A percentile compares a stretch with the other conserved stretches of the same genome.
Evolutionary conservation across 139 green algal genomes (phyloP).

Genomic region (Choricystis sp.): DNA sequence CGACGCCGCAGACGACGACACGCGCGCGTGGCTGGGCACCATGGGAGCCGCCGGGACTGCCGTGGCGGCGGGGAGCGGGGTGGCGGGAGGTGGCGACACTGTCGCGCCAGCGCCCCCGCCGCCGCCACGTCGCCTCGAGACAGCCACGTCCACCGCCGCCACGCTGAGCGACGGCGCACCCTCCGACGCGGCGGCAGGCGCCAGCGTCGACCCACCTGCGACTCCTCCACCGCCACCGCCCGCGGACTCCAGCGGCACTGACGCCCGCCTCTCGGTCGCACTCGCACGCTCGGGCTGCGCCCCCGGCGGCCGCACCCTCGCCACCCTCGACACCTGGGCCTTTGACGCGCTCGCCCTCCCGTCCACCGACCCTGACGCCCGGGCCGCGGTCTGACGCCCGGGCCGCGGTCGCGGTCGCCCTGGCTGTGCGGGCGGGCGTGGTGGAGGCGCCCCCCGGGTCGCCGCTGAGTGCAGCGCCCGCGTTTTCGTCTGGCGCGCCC

Average conservation of each 20-base stretch:
- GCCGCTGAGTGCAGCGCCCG: background rate
- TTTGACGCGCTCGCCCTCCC: slow-evolving; percentile 25
- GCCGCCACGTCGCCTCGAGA: background rate
- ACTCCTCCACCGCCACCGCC: no score
- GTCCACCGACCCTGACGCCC: slow-evolving; percentile 2
- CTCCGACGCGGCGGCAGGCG: no score
- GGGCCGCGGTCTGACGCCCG: background rate
- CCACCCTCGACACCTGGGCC: slow-evolving; percentile 19
- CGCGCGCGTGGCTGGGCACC: slow-evolving; percentile 27
- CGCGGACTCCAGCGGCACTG: no score
- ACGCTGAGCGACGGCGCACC: no score
- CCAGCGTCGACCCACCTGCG: no score
- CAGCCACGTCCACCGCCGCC: background rate
- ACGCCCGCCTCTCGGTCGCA: no score
- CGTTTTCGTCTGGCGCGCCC: background rate
- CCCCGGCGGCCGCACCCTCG: background rate
- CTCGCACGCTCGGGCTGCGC: background rate
- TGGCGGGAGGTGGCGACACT: no score
- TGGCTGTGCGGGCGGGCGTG: background rate
- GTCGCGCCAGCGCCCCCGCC: background rate
- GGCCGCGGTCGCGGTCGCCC: background rate
- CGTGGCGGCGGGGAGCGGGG: background rate
- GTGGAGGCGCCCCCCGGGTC: background rate
- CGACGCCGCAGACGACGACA: slow-evolving; percentile 21
- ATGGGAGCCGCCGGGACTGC: slow-evolving; percentile 9